Evolutionary conservation across 2,329 filamentous ascomycete species (phyloP).

Genomic region (Colletotrichum sp.): DNA sequence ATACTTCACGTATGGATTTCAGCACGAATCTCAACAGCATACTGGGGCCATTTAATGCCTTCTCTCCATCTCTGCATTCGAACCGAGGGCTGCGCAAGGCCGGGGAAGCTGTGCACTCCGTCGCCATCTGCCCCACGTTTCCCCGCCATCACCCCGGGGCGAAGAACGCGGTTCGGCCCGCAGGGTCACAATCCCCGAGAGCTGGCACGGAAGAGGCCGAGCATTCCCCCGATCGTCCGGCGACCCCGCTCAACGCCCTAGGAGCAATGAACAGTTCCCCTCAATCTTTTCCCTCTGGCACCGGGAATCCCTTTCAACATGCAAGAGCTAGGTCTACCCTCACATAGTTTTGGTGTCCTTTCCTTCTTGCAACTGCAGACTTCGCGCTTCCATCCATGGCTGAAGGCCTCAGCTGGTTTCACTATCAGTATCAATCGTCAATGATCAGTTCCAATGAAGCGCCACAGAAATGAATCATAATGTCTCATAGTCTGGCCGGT

Average conservation of each 20-base stretch:
- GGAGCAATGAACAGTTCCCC: neutral
- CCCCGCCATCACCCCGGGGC: neutral
- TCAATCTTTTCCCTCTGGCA: neutral
- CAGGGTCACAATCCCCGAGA: neutral
- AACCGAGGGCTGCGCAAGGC: neutral
- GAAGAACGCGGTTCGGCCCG: neutral
- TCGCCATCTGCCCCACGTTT: neutral
- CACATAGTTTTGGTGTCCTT: no score
- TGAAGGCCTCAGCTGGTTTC: neutral
- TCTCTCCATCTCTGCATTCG: accelerated
- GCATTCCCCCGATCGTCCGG: neutral
- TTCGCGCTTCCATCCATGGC: accelerated
- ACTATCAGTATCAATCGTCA: neutral
- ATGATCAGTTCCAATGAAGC: neutral
- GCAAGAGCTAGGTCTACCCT: neutral
- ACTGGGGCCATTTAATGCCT: neutral
- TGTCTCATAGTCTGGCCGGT: neutral
- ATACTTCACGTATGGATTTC: neutral
- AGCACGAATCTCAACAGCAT: neutral
- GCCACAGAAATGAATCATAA: neutral
- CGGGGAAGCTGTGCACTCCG: neutral
- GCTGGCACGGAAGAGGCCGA: neutral
- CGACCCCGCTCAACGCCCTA: neutral
- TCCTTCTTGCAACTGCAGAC: neutral
- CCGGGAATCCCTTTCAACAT: neutral